These are phyloP conservation scores for Claviceps digitariae DNA, from an alignment of 2,329 filamentous ascomycete genomes.

Conservation along the genomic window DNA sequence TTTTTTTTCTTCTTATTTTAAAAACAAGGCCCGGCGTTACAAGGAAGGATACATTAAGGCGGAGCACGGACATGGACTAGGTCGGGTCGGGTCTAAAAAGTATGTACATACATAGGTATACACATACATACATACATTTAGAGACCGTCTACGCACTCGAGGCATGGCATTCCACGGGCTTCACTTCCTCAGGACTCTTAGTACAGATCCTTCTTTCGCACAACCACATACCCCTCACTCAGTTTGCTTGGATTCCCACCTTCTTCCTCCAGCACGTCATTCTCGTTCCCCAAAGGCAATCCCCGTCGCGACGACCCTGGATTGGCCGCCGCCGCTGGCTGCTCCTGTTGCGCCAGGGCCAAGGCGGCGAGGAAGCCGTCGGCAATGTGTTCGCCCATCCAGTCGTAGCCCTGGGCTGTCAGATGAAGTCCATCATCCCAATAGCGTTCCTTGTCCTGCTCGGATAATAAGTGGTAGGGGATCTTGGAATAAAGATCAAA, in stretches of 20 bases:
- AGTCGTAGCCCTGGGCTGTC: conserved; percentile 43
- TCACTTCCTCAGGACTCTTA: conserved; percentile 13
- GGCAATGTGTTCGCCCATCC: conserved; percentile 46
- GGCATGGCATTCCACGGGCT: not conserved
- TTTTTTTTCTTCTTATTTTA: not conserved
- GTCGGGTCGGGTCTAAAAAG: too few relatives aligned
- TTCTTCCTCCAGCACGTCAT: conserved; percentile 34
- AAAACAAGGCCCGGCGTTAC: not conserved
- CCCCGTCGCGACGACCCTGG: not conserved
- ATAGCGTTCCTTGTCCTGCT: conserved; percentile 31
- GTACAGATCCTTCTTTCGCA: conserved; percentile 37
- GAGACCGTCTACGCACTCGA: not conserved
- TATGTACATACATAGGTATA: too few relatives aligned
- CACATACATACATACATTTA: not conserved
- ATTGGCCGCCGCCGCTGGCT: not conserved
- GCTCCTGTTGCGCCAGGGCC: not conserved
- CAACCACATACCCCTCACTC: conserved; percentile 39
- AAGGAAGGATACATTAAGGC: not conserved
- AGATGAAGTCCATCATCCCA: conserved; percentile 52
- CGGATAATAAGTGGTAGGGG: conserved; percentile 37
- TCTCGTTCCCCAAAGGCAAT: conserved; percentile 21
- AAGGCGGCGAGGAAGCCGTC: conserved; percentile 27
- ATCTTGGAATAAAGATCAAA: conserved; percentile 43
- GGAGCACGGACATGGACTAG: not conserved
- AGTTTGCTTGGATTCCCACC: conserved; percentile 30